Conservation (phyloP, 352 stramenopile genomes). For the Pythium aphanidermatum region DNA sequence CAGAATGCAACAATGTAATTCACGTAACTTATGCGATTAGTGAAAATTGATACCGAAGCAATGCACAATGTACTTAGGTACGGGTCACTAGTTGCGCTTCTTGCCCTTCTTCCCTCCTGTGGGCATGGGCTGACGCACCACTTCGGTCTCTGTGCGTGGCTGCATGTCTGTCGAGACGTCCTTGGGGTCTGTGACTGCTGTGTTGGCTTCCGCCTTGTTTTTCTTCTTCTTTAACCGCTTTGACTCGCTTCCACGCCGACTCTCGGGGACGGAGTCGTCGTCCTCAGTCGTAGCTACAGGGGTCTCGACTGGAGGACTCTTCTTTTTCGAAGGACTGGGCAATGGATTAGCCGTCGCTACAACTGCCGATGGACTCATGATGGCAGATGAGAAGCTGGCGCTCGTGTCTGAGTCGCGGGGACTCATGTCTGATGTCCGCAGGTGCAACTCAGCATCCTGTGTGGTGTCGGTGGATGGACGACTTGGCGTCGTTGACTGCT, state of each 20-base stretch:
- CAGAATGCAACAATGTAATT: too few relatives aligned
- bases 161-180: neutral
- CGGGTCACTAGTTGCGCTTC: conserved; percentile 9
- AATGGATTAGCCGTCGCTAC: neutral
- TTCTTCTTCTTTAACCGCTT: neutral
- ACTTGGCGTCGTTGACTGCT: too few relatives aligned
- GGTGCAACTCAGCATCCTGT: neutral
- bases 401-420: conserved; percentile 18
- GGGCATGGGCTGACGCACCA: conserved; percentile 5
- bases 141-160: neutral
- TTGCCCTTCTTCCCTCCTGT: conserved; percentile 15
- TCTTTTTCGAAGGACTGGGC: neutral
- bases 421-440: conserved; percentile 20
- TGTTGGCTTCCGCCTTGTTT: neutral
- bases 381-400: conserved; percentile 16
- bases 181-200: neutral
- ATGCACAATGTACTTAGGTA: too few relatives aligned
- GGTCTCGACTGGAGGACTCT: neutral
- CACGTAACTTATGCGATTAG: too few relatives aligned
- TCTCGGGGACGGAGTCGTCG: too few relatives aligned
- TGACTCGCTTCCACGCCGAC: neutral
- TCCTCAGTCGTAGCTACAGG: neutral
- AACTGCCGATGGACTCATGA: conserved; percentile 13
- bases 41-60: too few relatives aligned
- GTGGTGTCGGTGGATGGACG: neutral